Evolutionary conservation across 495 filamentous ascomycete genomes (phyloP).

Genomic region (Trichoderma virens): DNA sequence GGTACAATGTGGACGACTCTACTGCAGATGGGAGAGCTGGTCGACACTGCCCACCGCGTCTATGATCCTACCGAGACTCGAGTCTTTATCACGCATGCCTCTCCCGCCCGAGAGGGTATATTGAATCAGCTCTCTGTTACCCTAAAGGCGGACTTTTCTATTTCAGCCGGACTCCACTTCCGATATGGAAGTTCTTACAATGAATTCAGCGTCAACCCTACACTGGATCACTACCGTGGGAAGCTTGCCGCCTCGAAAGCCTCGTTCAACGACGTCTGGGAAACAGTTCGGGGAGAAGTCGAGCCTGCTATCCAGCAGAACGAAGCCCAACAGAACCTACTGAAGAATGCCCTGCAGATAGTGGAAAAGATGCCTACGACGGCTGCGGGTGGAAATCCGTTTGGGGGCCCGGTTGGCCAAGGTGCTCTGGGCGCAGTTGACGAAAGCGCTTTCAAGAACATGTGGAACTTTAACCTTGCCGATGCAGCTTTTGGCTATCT

Average conservation of each 20-base stretch:
- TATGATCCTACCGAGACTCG: conserved; percentile 99
- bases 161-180: conserved; percentile 97
- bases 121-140: conserved; percentile 97
- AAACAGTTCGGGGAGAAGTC: conserved; percentile 93
- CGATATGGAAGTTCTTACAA: conserved; percentile 99
- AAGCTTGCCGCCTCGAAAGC: conserved; percentile 99
- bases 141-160: conserved; percentile 96
- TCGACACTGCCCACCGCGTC: conserved; percentile 95
- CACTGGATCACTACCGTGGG: conserved; percentile 94
- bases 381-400: conserved; percentile 92
- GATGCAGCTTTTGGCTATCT: conserved; percentile 96
- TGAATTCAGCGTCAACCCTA: conserved; percentile 98
- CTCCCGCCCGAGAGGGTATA: conserved; percentile 91
- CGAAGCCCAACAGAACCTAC: conserved; percentile 80
- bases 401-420: conserved; percentile 75
- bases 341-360: conserved; percentile 82
- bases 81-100: conserved; percentile 94
- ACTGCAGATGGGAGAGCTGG: conserved; percentile 95
- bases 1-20: conserved; percentile 99
- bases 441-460: conserved; percentile 99
- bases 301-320: conserved; percentile 88
- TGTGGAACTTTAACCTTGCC: conserved; percentile 99
- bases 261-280: conserved; percentile 99
- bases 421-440: conserved; percentile 80
- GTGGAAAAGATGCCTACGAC: conserved; percentile 93